Evolutionary conservation across 495 filamentous ascomycete genomes (phyloP).

Genomic region (Penicillium nucicola): DNA sequence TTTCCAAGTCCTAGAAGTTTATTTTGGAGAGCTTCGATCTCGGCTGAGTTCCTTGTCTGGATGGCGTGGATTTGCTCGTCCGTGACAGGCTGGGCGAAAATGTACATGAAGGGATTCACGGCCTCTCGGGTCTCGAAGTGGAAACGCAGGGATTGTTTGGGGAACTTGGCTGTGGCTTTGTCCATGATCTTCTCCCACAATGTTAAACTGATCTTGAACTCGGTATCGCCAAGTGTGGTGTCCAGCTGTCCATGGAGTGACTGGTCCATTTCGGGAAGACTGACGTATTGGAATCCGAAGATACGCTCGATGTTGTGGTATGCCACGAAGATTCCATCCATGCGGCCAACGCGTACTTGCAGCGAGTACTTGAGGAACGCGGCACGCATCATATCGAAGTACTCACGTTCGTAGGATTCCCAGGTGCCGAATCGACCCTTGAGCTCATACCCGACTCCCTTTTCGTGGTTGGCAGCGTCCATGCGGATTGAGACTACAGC

Average conservation of each 20-base stretch:
- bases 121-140: slow-evolving; percentile 77
- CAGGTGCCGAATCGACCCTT: slow-evolving; percentile 66
- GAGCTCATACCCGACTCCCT: slow-evolving; percentile 88
- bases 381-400: slow-evolving; percentile 91
- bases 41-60: slow-evolving; percentile 59
- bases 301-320: slow-evolving; percentile 94
- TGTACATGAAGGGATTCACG: slow-evolving; percentile 69
- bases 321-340: slow-evolving; percentile 99
- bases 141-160: slow-evolving; percentile 67
- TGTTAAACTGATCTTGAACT: slow-evolving; percentile 77
- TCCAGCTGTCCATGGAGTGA: slow-evolving; percentile 72
- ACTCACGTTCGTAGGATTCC: slow-evolving; percentile 93
- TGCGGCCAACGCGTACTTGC: slow-evolving; percentile 92
- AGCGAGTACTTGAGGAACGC: slow-evolving; percentile 97
- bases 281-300: slow-evolving; percentile 96
- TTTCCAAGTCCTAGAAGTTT: slow-evolving; percentile 42
- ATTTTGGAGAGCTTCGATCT: slow-evolving; percentile 66
- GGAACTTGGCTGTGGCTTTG: slow-evolving; percentile 70
- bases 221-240: slow-evolving; percentile 69
- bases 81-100: slow-evolving; percentile 82
- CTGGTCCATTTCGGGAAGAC: slow-evolving; percentile 79
- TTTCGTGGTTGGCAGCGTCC: slow-evolving; percentile 66
- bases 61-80: slow-evolving; percentile 68
- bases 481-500: slow-evolving; percentile 89
- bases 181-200: slow-evolving; percentile 77